Conservation (phyloP, 2,329 filamentous ascomycete species). For the Trichoderma sp. region DNA sequence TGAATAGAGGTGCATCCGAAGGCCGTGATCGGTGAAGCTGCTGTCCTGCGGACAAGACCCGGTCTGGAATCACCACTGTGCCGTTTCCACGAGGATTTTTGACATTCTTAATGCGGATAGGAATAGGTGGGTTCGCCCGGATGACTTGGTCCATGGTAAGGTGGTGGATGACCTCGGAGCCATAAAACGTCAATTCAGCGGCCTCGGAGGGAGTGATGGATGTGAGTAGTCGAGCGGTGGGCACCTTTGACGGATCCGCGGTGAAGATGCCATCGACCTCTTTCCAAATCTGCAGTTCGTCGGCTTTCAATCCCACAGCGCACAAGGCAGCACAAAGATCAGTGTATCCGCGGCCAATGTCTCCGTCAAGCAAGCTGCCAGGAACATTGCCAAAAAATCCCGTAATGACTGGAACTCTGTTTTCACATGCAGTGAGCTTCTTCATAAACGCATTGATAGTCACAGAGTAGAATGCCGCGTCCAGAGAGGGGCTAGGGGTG, state of each 20-base stretch:
- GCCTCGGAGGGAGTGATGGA: conserved; percentile 93
- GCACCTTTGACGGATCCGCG: conserved; percentile 83
- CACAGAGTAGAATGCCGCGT: conserved; percentile 68
- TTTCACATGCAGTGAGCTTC: conserved; percentile 65
- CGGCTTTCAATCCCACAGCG: conserved; percentile 82
- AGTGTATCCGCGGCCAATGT: conserved; percentile 93
- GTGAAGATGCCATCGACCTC: conserved; percentile 96
- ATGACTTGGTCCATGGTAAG: conserved; percentile 98
- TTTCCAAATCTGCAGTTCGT: conserved; percentile 97
- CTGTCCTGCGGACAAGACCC: conserved; percentile 54
- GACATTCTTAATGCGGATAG: conserved; percentile 89
- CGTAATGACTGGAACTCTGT: conserved; percentile 76
- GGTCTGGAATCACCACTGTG: conserved; percentile 81
- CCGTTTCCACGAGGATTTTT: conserved; percentile 80
- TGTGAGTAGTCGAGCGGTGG: conserved; percentile 84
- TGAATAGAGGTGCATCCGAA: conserved; percentile 39
- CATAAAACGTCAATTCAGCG: conserved; percentile 91
- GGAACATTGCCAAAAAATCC: conserved; percentile 95
- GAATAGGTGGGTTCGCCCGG: conserved; percentile 75
- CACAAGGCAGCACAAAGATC: conserved; percentile 92
- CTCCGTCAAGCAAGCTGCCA: conserved; percentile 81
- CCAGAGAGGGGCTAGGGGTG: conserved; percentile 54
- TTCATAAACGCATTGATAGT: conserved; percentile 62
- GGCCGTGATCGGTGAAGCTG: conserved; percentile 58
- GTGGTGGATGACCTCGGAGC: conserved; percentile 96